phyloP scores from a whole-genome alignment of 1,139 yeast genomes.

The Geotrichum aggregatum region DNA sequence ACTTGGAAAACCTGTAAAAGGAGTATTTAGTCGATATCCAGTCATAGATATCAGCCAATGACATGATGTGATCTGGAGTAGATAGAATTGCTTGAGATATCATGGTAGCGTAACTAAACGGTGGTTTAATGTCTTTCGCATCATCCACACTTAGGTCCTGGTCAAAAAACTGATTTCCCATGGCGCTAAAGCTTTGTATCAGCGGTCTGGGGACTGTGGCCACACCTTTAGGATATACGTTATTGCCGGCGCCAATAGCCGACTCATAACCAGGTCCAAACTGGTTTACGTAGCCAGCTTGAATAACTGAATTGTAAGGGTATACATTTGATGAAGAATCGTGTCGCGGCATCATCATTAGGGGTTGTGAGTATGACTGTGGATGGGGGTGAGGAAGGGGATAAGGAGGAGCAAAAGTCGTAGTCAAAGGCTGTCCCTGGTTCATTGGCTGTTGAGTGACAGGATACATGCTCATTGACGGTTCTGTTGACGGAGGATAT shows the following conservation, averaged over 20 bases:
- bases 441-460: constrained; percentile 3
- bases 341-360: neutral
- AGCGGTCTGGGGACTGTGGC: constrained; percentile 42
- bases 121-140: constrained; percentile 90
- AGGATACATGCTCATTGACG: neutral
- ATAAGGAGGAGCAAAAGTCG: neutral
- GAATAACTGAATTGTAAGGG: constrained; percentile 4
- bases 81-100: constrained; percentile 94
- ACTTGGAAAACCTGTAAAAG: constrained; percentile 82
- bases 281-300: constrained; percentile 3
- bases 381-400: constrained; percentile 1
- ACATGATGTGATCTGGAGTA: constrained; percentile 80
- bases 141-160: constrained; percentile 85
- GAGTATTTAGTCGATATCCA: constrained; percentile 89
- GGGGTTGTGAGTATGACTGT: no score
- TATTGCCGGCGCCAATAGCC: constrained; percentile 4
- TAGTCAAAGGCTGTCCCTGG: neutral
- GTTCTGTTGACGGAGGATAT: neutral
- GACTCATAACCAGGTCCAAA: constrained; percentile 9
- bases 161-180: constrained; percentile 30
- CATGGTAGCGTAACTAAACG: constrained; percentile 96
- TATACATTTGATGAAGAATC: constrained; percentile 1
- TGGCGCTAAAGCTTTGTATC: constrained; percentile 32
- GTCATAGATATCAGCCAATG: constrained; percentile 83
- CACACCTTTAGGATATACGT: constrained; percentile 40